Evolutionary conservation across 1,284 basidiomycete genomes (phyloP), one percentile per base, ranked within the genome.

Genomic region (Testicularia cyperi): DNA sequence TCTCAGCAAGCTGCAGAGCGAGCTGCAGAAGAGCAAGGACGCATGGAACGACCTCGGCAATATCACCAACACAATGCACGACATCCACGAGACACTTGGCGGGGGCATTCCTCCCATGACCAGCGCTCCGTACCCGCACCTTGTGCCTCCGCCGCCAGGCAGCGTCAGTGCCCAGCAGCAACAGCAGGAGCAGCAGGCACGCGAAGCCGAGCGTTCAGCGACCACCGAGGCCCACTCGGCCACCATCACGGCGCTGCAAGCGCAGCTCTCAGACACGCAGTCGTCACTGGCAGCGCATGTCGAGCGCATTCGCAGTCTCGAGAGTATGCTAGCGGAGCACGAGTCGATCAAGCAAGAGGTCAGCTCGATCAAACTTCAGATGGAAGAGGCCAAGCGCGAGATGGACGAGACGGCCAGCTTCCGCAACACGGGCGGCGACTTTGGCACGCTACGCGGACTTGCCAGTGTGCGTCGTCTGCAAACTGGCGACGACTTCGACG

Each of bases 1-100:
- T 57, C 79, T 90, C 38, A 85, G 80, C 60, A 83, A 86, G 32
- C 78, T 88, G 3, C 87, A 97, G 79, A 86, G 85, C 62, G 92
- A 97, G 75, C 83, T 98, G 25, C 86, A 88, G 78, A 94, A 92
- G 79, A 92, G 90, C 72, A 85, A 90, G 15, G 92, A 97, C 72
- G 94, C 91, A 0, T 88, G 90, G n/a, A 82, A 85, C 1, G 92
- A 98, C 74, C 81, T 99, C 5, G 85, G 86, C 65, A 83, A 83
- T 0, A 80, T 98, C 28, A 87, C 84, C 16, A 82, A 83, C n/a
- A 82, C 88, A 2, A 90, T 98, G 83, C 85, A 81, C 34, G 91
- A 96, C 26, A 90, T 97, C 34, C 88, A 92, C 56, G 91, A 95
- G 66, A 92, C 90, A 0, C 81, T 99, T 3, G 88, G 88, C 24